Percentiles rank a stretch among this genome's conserved stretches.
phyloP scores from a whole-genome alignment of 345 rosid genomes.

The Rhodamnia rubescens region DNA sequence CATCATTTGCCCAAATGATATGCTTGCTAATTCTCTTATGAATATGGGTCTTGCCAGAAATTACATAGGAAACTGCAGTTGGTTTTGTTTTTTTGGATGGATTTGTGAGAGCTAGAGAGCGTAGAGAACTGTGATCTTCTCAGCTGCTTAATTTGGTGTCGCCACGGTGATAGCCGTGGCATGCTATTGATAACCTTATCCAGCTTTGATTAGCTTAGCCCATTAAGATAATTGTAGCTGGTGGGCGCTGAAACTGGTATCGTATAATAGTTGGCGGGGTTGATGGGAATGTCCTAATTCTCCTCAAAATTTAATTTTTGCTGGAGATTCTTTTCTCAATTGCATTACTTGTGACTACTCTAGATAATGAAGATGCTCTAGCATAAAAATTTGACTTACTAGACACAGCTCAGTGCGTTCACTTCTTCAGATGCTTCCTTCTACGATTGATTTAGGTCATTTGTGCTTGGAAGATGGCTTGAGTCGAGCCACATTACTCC shows the following conservation, averaged over 20 bases:
- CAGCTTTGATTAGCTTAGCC: neutral
- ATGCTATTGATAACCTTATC: neutral
- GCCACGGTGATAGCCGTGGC: neutral
- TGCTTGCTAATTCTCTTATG: neutral
- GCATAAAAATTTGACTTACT: neutral
- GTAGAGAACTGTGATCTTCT: neutral
- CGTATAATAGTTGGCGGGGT: neutral
- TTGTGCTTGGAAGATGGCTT: neutral
- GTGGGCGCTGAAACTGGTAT: neutral
- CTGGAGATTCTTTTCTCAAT: neutral
- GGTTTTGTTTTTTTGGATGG: neutral
- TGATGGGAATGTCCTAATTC: neutral
- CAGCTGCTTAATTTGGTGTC: neutral
- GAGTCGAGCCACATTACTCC: neutral
- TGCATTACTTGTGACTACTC: neutral
- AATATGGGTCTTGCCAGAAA: neutral
- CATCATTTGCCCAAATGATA: neutral
- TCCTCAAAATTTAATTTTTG: neutral
- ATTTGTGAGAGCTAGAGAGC: neutral
- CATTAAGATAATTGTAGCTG: neutral
- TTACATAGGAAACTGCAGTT: neutral
- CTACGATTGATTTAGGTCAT: neutral
- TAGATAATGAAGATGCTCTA: neutral
- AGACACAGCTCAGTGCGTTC: neutral
- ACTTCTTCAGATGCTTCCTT: neutral